Evolutionary conservation across 2,329 filamentous ascomycete species (phyloP).

Genomic region (Penicillium hordei): DNA sequence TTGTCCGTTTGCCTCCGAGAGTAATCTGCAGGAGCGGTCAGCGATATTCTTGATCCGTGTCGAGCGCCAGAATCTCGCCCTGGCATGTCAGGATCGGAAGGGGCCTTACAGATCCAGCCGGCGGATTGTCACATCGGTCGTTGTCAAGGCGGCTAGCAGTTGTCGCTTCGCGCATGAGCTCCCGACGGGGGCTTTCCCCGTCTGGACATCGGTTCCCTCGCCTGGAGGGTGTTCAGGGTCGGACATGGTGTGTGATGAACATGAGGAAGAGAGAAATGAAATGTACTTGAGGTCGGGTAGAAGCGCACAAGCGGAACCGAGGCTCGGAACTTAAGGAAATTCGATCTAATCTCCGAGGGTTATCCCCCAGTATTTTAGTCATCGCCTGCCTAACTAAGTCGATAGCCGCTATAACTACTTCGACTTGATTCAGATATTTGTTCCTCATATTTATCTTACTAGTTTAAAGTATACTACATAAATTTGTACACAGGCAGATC

Average conservation of each 20-base stretch:
- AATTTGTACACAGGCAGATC: not conserved
- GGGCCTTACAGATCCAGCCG: conserved; percentile 32
- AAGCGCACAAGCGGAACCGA: conserved; percentile 25
- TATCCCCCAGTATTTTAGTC: not conserved
- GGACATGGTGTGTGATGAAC: conserved; percentile 20
- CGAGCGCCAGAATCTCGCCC: not conserved
- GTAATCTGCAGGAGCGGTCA: conserved; percentile 49
- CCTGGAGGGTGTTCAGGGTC: conserved; percentile 19
- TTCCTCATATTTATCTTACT: not conserved
- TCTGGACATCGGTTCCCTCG: conserved; percentile 18
- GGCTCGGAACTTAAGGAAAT: conserved; percentile 27
- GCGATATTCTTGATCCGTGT: not conserved
- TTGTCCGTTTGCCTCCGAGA: conserved; percentile 67
- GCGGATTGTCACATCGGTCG: conserved; percentile 31
- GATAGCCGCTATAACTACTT: not conserved
- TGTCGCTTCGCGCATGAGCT: conserved; percentile 23
- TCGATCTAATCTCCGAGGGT: conserved; percentile 7
- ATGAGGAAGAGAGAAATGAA: conserved; percentile 7
- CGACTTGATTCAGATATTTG: not conserved
- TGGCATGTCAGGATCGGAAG: not conserved
- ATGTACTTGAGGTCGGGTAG: not conserved
- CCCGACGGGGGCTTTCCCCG: conserved; percentile 21
- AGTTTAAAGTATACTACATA: not conserved
- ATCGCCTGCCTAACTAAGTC: no score
- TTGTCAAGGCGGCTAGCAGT: conserved; percentile 28